Evolutionary conservation across 345 rosid species (phyloP).

Genomic region (Crucihimalaya himalaica): DNA sequence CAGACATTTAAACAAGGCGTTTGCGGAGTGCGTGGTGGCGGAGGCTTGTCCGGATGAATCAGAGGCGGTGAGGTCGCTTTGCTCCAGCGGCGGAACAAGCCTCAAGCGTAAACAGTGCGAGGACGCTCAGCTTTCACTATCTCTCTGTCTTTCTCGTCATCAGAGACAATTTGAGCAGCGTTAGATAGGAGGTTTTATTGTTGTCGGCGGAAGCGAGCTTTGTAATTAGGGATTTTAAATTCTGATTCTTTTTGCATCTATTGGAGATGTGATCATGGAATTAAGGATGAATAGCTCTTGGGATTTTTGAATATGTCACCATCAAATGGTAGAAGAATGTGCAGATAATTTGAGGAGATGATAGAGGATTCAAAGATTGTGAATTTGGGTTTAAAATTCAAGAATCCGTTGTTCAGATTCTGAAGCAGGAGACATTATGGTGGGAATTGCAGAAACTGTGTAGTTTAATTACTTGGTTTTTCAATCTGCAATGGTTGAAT

Average conservation of each 20-base stretch:
- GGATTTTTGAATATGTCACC: neutral
- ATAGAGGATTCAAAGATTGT: neutral
- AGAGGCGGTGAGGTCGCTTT: constrained; percentile 75
- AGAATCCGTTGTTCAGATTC: neutral
- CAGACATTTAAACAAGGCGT: constrained; percentile 70
- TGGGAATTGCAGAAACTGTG: neutral
- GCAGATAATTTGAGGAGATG: neutral
- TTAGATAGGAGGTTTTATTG: neutral
- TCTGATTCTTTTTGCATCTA: neutral
- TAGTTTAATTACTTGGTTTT: neutral
- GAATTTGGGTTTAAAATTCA: neutral
- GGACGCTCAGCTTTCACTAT: constrained; percentile 76
- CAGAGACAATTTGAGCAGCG: constrained; percentile 24
- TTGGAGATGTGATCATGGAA: neutral
- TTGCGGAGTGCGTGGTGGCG: constrained; percentile 76
- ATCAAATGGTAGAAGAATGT: constrained; percentile 5
- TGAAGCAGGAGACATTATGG: neutral
- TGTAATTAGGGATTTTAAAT: neutral
- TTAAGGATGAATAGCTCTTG: neutral
- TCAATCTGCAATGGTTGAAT: neutral
- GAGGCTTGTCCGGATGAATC: constrained; percentile 69
- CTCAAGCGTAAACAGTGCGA: constrained; percentile 69
- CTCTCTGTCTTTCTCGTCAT: constrained; percentile 41
- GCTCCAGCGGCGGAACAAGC: constrained; percentile 82
- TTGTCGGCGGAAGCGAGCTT: neutral